Evolutionary conservation across 2,329 filamentous ascomycete species (phyloP).

Genomic region (Ramichloridium luteum): DNA sequence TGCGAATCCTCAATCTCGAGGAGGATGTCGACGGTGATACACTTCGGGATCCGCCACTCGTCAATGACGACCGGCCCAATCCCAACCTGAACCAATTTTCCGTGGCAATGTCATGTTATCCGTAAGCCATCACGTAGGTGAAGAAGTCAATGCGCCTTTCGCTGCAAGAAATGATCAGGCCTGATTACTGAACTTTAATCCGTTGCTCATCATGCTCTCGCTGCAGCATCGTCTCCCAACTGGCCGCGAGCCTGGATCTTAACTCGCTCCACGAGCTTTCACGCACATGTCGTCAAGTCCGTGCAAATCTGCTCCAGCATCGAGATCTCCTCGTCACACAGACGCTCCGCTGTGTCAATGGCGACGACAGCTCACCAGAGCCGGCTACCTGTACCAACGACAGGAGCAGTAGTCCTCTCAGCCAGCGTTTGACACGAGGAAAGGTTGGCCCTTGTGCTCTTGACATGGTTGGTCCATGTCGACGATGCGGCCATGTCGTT

Average conservation of each 20-base stretch:
- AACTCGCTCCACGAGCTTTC: conserved; percentile 78
- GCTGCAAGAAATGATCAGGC: background rate
- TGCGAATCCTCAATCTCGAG: conserved; percentile 33
- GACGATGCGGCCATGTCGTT: conserved; percentile 62
- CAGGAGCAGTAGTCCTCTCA: conserved; percentile 18
- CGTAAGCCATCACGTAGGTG: conserved; percentile 46
- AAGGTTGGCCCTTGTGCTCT: conserved; percentile 71
- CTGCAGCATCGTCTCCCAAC: conserved; percentile 59
- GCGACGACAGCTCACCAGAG: conserved; percentile 37
- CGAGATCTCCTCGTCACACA: conserved; percentile 59
- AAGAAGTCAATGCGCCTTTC: conserved; percentile 7
- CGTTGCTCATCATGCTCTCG: background rate
- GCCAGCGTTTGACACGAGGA: conserved; percentile 41
- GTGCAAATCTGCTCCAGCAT: conserved; percentile 65
- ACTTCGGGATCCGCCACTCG: conserved; percentile 12
- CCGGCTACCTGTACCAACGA: conserved; percentile 17
- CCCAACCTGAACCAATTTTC: conserved; percentile 49
- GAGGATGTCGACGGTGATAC: conserved; percentile 21
- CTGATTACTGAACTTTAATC: background rate
- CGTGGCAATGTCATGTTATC: conserved; percentile 54
- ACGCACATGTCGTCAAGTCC: conserved; percentile 67
- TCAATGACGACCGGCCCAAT: conserved; percentile 27
- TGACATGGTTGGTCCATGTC: conserved; percentile 76
- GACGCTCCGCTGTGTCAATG: conserved; percentile 70
- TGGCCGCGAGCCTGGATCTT: conserved; percentile 69